phyloP scores from a whole-genome alignment of 495 filamentous ascomycete genomes.

The Aspergillus bertholletiae region DNA sequence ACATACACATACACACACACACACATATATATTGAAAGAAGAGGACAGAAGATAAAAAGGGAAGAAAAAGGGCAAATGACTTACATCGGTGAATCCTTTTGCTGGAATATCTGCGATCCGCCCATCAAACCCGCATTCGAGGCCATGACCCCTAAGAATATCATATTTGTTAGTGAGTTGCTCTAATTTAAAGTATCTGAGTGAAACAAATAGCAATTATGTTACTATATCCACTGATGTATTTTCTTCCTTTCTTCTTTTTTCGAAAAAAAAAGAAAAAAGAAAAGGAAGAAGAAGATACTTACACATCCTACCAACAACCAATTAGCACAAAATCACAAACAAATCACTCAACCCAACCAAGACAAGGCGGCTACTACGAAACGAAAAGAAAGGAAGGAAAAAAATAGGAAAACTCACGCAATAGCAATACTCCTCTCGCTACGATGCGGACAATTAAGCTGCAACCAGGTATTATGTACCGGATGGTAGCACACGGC shows the following conservation, averaged over 20 bases:
- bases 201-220: background rate
- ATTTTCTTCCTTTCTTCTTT: too few relatives aligned
- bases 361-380: too few relatives aligned
- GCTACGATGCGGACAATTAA: constrained; percentile 21
- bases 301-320: constrained; percentile 28
- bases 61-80: background rate
- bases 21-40: too few relatives aligned
- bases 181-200: constrained; percentile 2
- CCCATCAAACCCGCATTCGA: constrained; percentile 28
- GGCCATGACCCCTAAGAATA: constrained; percentile 23
- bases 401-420: constrained; percentile 15
- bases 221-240: too few relatives aligned
- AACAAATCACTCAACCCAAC: too few relatives aligned
- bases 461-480: constrained; percentile 34
- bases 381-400: too few relatives aligned
- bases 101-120: constrained; percentile 29
- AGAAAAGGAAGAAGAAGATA: too few relatives aligned
- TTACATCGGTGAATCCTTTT: constrained; percentile 12
- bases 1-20: background rate
- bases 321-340: background rate
- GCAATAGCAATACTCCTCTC: constrained; percentile 30
- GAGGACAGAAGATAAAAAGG: too few relatives aligned
- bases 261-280: too few relatives aligned
- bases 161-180: background rate
- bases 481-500: constrained; percentile 35